Base-by-base conservation (phyloP, 2,329 filamentous ascomycete species). In the Lecanicillium sp. region DNA sequence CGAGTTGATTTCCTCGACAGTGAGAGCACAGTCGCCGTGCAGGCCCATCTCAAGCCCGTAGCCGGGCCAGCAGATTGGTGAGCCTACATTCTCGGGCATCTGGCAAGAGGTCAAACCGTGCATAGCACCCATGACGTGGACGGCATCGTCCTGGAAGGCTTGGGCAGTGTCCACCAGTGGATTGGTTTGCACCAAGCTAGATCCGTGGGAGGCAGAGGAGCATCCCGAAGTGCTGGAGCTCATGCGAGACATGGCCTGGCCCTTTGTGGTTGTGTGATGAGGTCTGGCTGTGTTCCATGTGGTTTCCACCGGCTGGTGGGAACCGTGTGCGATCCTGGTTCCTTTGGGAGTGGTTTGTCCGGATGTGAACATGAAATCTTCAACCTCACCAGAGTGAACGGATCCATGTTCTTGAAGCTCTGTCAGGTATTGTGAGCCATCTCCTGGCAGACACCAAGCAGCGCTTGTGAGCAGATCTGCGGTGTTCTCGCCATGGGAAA, bases 341-440 rank as follows among this genome's bases (percentile, higher is more conserved):
- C 66, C 73, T 70, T 70, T 68, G 58, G 76, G 73, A 49, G 74
- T 77, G 60, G 71, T 72, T 54, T 78, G 74, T 62, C 73, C 74
- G 64, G 75, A 75, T 58, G 70, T 68, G 63, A 73, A 75, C 58
- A 73, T 63, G 64, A 69, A 76, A 49, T 79, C 76, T 67, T 79
- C 77, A 58, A 69, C 57, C 54, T 79, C 75, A 71, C 71, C 73
- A 58, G 69, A 65, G 56, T 70, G 68, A 56, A 66, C 65, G 54
- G 72, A 73, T 68, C 69, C 72, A 60, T 69, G 67, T 58, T 75
- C 72, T 61, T 71, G 66, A 62, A 71, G 74, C 55, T 74, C 71
- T 63, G 69, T 70, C 63, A 78, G 77, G 74, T 75, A 77, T 73
- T 79, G 77, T 76, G 74, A 59, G 60, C 75, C 75, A 74, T 81